Evolutionary conservation across 129 eudicot species (phyloP).

Genomic region (Pittosporum tobira): DNA sequence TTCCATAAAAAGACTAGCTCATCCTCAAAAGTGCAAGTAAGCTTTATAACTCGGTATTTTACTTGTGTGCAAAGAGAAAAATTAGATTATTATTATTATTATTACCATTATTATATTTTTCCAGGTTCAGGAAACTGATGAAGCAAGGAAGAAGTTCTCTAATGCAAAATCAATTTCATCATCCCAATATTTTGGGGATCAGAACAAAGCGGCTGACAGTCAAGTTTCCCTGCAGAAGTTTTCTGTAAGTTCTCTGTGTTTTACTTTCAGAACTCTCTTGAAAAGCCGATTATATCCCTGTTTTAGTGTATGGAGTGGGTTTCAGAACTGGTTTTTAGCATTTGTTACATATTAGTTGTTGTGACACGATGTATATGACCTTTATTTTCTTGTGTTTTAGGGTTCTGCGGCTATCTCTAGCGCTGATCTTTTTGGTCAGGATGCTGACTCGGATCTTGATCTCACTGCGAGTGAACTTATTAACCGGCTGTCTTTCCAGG

Average conservation of each 20-base stretch:
- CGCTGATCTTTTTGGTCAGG: constrained; percentile 84
- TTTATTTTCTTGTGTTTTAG: constrained; percentile 22
- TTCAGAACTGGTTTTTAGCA: neutral
- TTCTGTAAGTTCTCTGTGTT: constrained; percentile 33
- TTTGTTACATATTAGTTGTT: neutral
- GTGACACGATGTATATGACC: neutral
- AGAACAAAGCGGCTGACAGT: constrained; percentile 37
- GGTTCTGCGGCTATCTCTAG: constrained; percentile 90
- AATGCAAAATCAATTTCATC: constrained; percentile 89
- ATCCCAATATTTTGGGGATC: constrained; percentile 70
- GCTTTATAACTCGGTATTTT: neutral
- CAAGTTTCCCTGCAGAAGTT: constrained; percentile 53
- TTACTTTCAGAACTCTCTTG: neutral
- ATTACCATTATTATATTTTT: neutral
- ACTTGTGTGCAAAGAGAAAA: neutral
- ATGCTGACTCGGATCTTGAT: constrained; percentile 47
- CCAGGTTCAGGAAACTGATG: constrained; percentile 81
- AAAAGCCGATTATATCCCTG: no score
- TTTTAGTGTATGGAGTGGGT: no score
- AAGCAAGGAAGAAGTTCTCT: constrained; percentile 85
- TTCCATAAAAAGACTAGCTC: constrained; percentile 47
- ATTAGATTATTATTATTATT: neutral
- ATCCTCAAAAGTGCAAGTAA: constrained; percentile 54
- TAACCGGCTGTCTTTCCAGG: constrained; percentile 93
- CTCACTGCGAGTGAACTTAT: constrained; percentile 85